Base-by-base conservation (phyloP, 1,284 basidiomycete species). In the Lignosus rhinocerotis region DNA sequence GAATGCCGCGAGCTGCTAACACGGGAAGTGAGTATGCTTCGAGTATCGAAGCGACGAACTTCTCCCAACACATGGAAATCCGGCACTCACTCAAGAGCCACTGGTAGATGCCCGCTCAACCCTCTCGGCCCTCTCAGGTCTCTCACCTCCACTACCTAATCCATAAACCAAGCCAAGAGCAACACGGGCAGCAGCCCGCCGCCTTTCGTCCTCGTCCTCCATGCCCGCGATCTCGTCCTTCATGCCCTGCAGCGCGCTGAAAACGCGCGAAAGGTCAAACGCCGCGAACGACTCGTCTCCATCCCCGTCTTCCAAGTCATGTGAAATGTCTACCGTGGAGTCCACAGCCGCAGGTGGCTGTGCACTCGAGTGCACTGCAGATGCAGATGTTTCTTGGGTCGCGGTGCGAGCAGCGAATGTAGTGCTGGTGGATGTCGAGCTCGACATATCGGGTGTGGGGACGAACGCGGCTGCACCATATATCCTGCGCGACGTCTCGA, bases 91-190 rank as follows among this genome's bases (percentile, higher is more conserved):
- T 43, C 41, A 43, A 10, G 41, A 1, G n/a, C 14, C 41, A 17
- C 41, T 21, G 14, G 48, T 10, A 38, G 48, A 17, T 38, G 21
- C 49, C 11, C 21, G 49, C 31, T 44, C 53, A 4, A 30, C 30
- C 32, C 39, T 51, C 5, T 3, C 11, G 16, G 36, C 11, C n/a
- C n/a, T n/a, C n/a, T n/a, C n/a, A n/a, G n/a, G n/a, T n/a, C n/a
- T n/a, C 36, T 65, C 67, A 19, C 67, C 65, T 44, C 67, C 69
- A 31, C 64, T 69, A 66, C 83, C 81, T 46, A 90, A 71, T 3
- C 87, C 87, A 71, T 88, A 87, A 7, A 88, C 89, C 53, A 92
- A 73, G 0, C 87, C 87, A 3, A 92, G 75, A 21, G 90, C 88
- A 19, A 90, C 87, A 48, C 78, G 77, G 7, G 90, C 90, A 0